Percentiles rank a stretch among this genome's conserved stretches.
Conservation (phyloP, 495 filamentous ascomycete genomes). For the Chaetomium tenue region DNA sequence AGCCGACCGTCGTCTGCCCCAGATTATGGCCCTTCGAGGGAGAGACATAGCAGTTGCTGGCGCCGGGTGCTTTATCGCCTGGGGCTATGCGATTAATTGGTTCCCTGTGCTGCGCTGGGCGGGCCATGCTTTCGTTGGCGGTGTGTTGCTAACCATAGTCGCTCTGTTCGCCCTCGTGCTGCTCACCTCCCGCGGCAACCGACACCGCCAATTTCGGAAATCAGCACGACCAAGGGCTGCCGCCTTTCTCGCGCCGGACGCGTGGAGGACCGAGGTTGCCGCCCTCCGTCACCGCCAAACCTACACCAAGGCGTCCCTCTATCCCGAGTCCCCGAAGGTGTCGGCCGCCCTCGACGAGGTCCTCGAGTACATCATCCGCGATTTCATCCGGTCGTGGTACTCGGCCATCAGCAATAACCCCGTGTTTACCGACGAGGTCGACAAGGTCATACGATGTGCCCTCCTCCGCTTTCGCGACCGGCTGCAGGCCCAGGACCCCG, state of each 20-base stretch:
- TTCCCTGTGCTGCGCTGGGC: conserved; percentile 74
- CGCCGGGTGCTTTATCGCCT: conserved; percentile 73
- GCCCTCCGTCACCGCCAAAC: conserved; percentile 55
- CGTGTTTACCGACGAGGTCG: conserved; percentile 79
- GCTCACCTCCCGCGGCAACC: conserved; percentile 57
- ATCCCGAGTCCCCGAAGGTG: conserved; percentile 72
- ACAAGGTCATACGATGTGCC: conserved; percentile 72
- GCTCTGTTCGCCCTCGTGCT: conserved; percentile 58
- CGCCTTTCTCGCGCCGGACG: conserved; percentile 60
- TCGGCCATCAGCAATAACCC: conserved; percentile 76
- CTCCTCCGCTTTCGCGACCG: conserved; percentile 67
- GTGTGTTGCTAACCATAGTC: conserved; percentile 54
- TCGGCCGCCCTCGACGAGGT: conserved; percentile 79
- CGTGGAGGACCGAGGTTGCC: conserved; percentile 68
- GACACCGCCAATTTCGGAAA: conserved; percentile 38
- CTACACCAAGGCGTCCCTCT: conserved; percentile 60
- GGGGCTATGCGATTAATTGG: conserved; percentile 80
- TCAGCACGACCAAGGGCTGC: conserved; percentile 47
- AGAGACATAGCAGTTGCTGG: conserved; percentile 70
- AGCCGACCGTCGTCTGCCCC: conserved; percentile 29
- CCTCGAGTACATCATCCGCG: conserved; percentile 71
- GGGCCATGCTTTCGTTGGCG: conserved; percentile 73
- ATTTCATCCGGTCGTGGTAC: conserved; percentile 91
- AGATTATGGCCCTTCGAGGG: conserved; percentile 74
- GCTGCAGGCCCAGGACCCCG: conserved; percentile 69